Evolutionary conservation across 441 rosid species (phyloP), one percentile per base, ranked within the genome.

Genomic region (Gossypium davidsonii): DNA sequence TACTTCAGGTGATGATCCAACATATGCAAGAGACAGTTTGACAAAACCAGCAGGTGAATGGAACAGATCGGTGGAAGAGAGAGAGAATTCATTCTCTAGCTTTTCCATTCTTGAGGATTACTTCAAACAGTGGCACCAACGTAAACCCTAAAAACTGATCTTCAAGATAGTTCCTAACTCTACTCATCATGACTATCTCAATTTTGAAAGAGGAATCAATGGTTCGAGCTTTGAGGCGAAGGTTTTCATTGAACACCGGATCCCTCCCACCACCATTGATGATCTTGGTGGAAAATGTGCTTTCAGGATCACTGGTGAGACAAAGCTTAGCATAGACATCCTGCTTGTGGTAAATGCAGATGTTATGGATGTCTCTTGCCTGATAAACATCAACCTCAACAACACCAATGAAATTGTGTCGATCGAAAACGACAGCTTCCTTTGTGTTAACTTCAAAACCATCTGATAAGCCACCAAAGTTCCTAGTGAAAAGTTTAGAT

Each of bases 311-410:
- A 77, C 86, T 86, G 25, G 97, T 93, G 64, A 95, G 83, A 78
- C 95, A 90, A 80, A 93, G 83, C 91, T 91, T 95, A 66, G 97
- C 98, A 83, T 95, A 95, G 71, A 95, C 99, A 79, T 95, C 98
- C 82, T 95, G 99, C 85, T 95, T 95, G 80, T 95, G 98, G 89
- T 93, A 93, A 82, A 95, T 95, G 89, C 99, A 95, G 76, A 95
- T 89, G 89, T 95, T 93, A 0, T 95, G 99, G 67, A 95, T 91
- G 80, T 93, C 98, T 79, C 99, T 85, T 12, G 99, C 99, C 80
- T 89, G 93, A 80, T 93, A 95, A n/a, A 95, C 77, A 81, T 73
- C 86, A 71, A 93, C 94, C 70, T 88, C 89, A 48, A 95, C 91
- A 28, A 79, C 73, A 49, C 99, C 98, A 21, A 93, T 70, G 78